These are phyloP conservation scores for Suillus ampliporus DNA, from an alignment of 768 basidiomycete genomes.

Conservation along the genomic window DNA sequence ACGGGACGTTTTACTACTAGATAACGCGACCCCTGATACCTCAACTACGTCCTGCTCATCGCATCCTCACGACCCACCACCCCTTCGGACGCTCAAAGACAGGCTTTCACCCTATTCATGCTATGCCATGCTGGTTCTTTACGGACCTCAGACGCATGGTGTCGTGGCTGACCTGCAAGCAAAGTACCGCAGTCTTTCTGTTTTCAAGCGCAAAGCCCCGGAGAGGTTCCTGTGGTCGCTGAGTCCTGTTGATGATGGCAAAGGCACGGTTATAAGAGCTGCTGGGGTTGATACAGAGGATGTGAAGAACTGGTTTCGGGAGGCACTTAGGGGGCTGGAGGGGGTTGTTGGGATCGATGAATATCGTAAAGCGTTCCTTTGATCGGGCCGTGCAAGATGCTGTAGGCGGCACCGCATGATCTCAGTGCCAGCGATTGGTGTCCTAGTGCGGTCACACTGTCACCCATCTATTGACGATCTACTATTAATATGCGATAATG, in stretches of 20 bases:
- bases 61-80: conserved; percentile 29
- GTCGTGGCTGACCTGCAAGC: conserved; percentile 54
- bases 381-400: conserved; percentile 11
- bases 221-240: conserved; percentile 82
- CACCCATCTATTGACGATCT: background rate
- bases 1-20: conserved; percentile 80
- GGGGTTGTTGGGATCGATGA: conserved; percentile 64
- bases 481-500: conserved; percentile 4
- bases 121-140: conserved; percentile 86
- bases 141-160: conserved; percentile 63
- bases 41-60: conserved; percentile 12
- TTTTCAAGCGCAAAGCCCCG: conserved; percentile 63
- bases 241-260: conserved; percentile 56
- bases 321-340: conserved; percentile 56
- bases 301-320: conserved; percentile 72
- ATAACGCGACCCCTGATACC: conserved; percentile 42
- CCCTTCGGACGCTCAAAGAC: conserved; percentile 59
- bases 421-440: no score
- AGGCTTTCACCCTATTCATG: conserved; percentile 83
- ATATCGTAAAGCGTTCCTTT: conserved; percentile 67
- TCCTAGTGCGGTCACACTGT: background rate
- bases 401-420: no score
- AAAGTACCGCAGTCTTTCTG: conserved; percentile 58
- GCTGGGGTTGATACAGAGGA: conserved; percentile 80
- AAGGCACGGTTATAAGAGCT: conserved; percentile 67